phyloP scores from a whole-genome alignment of 352 stramenopile species.

The Phytophthora meadii region DNA sequence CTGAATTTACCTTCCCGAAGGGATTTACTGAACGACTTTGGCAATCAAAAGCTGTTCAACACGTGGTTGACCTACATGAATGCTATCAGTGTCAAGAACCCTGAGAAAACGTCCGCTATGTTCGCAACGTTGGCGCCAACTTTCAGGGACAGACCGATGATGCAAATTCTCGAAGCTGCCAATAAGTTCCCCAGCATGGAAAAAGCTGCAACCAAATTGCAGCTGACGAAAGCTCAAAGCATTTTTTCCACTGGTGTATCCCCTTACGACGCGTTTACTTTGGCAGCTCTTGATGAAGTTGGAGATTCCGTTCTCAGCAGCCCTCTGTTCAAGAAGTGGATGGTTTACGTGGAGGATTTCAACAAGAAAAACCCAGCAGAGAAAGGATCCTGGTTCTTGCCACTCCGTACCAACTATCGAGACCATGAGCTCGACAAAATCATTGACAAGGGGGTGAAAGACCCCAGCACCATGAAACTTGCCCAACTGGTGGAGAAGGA shows the following conservation, averaged over 20 bases:
- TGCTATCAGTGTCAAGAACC: neutral
- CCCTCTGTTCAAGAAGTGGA: neutral
- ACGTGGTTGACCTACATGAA: neutral
- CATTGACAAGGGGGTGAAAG: neutral
- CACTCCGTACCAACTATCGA: neutral
- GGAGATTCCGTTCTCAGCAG: neutral
- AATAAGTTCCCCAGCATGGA: too few species aligned
- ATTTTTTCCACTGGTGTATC: neutral
- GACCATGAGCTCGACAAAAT: neutral
- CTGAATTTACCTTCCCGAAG: too few species aligned
- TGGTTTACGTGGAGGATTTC: neutral
- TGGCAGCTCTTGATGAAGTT: neutral
- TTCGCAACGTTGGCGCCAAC: neutral
- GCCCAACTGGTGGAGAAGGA: too few species aligned
- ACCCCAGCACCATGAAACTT: too few species aligned
- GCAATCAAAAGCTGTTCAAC: neutral
- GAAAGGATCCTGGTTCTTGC: neutral
- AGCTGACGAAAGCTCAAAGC: neutral
- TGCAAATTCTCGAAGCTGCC: neutral
- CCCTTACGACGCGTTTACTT: neutral
- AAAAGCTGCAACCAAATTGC: neutral
- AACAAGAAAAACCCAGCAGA: neutral
- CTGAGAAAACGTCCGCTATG: neutral
- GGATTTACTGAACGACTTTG: too few species aligned
- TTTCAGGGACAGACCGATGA: neutral